These are phyloP conservation scores for Odonthalia washingtoniensis DNA, from an alignment of 31 red algal species.

Conservation along the genomic window DNA sequence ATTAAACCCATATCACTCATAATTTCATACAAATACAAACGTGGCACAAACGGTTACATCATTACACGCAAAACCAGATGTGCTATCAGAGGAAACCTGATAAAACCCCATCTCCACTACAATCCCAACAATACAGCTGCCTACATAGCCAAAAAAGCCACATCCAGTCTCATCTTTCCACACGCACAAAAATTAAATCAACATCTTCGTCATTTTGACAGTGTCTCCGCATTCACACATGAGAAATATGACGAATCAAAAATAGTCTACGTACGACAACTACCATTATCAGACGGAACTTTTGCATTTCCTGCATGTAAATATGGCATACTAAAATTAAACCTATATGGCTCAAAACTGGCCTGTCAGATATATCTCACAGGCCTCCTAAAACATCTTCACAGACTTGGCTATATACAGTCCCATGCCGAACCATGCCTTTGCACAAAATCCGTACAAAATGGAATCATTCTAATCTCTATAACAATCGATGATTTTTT, in stretches of 20 bases:
- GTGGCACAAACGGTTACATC: neutral
- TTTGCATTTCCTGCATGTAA: neutral
- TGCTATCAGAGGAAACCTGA: constrained; percentile 27
- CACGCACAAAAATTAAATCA: constrained; percentile 5
- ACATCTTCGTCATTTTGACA: constrained; percentile 26
- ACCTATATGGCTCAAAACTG: constrained; percentile 9
- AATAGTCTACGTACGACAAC: constrained; percentile 6
- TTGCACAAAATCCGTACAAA: neutral
- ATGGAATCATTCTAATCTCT: neutral
- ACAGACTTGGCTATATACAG: neutral
- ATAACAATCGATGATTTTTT: constrained; percentile 34
- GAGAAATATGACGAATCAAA: constrained; percentile 23
- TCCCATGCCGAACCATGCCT: too few relatives aligned
- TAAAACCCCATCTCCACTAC: constrained; percentile 27
- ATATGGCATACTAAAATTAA: neutral
- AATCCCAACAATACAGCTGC: constrained; percentile 29
- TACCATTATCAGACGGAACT: constrained; percentile 27
- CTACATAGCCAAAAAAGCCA: constrained; percentile 18
- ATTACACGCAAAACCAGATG: constrained; percentile 7
- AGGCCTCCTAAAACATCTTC: neutral
- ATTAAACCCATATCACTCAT: constrained; percentile 7
- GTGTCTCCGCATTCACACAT: constrained; percentile 18
- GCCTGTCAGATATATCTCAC: neutral
- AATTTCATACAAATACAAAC: constrained; percentile 34
- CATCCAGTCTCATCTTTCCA: neutral